These are phyloP conservation scores for Hanseniaspora hatyaiensis DNA, from an alignment of 805 yeast genomes.

Conservation along the genomic window DNA sequence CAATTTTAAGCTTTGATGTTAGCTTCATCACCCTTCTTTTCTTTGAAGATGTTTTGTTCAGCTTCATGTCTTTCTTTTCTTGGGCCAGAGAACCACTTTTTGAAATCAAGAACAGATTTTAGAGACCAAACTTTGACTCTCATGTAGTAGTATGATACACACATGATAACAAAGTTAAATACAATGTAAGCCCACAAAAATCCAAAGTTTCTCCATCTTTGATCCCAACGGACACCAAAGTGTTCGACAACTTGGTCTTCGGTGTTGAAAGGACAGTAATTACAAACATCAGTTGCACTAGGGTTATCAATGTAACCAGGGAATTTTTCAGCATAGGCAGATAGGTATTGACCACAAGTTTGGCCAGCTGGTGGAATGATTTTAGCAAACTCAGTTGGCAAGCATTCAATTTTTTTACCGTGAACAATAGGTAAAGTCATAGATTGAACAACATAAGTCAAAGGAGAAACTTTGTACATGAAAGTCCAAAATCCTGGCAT, in stretches of 20 bases:
- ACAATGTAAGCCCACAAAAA: constrained; percentile 37
- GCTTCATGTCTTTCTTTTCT: constrained; percentile 39
- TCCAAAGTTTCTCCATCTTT: constrained; percentile 60
- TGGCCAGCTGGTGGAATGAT: constrained; percentile 37
- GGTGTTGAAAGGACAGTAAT: constrained; percentile 43
- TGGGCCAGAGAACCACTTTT: constrained; percentile 36
- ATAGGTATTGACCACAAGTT: constrained; percentile 40
- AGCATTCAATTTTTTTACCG: constrained; percentile 32
- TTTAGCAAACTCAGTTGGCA: constrained; percentile 29
- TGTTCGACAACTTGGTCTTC: constrained; percentile 50
- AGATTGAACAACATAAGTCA: constrained; percentile 38
- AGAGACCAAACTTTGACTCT: constrained; percentile 33
- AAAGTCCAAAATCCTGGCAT: constrained; percentile 44
- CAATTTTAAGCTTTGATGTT: constrained; percentile 3
- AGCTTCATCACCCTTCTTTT: constrained; percentile 32
- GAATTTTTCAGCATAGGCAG: constrained; percentile 27
- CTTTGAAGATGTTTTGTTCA: constrained; percentile 34
- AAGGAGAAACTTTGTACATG: constrained; percentile 38
- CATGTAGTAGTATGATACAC: constrained; percentile 28
- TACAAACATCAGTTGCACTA: constrained; percentile 41
- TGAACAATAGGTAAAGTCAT: constrained; percentile 34
- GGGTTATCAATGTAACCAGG: constrained; percentile 38
- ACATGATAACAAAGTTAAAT: constrained; percentile 35
- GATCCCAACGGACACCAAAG: constrained; percentile 32
- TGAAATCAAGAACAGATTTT: constrained; percentile 29